These are phyloP conservation scores for Debaryomyces coudertii DNA, from an alignment of 1,139 yeast genomes.

Conservation along the genomic window DNA sequence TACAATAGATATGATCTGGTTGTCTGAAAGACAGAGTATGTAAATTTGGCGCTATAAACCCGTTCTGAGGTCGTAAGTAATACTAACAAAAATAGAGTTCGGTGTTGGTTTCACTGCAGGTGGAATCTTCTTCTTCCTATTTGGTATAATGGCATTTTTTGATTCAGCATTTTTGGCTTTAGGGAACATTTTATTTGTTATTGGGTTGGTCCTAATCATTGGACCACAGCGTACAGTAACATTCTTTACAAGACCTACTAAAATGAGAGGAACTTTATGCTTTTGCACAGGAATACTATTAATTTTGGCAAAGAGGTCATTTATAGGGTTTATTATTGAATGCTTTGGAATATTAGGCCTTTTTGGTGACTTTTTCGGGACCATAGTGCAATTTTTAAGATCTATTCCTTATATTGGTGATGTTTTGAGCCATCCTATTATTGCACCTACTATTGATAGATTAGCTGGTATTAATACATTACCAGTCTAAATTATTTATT, in stretches of 20 bases:
- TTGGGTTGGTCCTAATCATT: constrained; percentile 81
- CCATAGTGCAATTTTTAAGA: constrained; percentile 85
- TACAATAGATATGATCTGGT: constrained; percentile 61
- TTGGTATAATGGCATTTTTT: constrained; percentile 85
- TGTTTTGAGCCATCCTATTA: constrained; percentile 71
- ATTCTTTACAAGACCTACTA: constrained; percentile 86
- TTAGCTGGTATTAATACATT: constrained; percentile 50
- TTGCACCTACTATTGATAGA: constrained; percentile 72
- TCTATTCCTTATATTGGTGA: constrained; percentile 91
- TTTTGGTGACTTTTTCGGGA: constrained; percentile 91
- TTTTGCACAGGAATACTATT: constrained; percentile 74
- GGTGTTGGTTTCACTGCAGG: constrained; percentile 95
- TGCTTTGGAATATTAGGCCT: constrained; percentile 84
- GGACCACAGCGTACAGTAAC: constrained; percentile 84
- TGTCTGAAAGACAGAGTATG: constrained; percentile 78
- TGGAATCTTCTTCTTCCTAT: constrained; percentile 74
- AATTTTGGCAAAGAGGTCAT: constrained; percentile 76
- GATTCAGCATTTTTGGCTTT: constrained; percentile 88
- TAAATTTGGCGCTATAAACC: constrained; percentile 16
- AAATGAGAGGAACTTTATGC: constrained; percentile 82
- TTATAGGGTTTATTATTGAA: constrained; percentile 83
- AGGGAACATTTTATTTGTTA: constrained; percentile 81
- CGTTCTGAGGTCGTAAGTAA: not conserved
- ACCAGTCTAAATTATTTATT: constrained; percentile 32
- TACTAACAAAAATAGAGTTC: constrained; percentile 56